phyloP scores from a whole-genome alignment of 257 asterid species.

The Ocimum tenuiflorum region DNA sequence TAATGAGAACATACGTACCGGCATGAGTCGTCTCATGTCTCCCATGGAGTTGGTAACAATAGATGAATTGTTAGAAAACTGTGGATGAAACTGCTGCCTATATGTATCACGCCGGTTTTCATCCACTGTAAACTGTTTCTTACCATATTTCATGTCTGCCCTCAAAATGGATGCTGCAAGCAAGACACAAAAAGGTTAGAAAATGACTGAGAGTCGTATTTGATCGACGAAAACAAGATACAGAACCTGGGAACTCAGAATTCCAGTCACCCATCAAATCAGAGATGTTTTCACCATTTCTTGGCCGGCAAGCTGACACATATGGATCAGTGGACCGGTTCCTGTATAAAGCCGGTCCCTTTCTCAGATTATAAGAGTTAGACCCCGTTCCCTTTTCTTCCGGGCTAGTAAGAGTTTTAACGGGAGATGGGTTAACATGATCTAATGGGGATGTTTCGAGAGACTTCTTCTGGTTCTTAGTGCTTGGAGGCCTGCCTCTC shows the following conservation, averaged over 20 bases:
- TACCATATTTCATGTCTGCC: constrained; percentile 94
- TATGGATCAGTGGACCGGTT: constrained; percentile 46
- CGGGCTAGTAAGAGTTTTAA: constrained; percentile 45
- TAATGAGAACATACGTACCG: constrained; percentile 37
- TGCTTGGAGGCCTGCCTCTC: constrained; percentile 92
- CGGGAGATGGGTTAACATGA: constrained; percentile 52
- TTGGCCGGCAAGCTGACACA: constrained; percentile 42
- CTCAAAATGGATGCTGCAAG: constrained; percentile 69
- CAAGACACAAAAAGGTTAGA: not conserved
- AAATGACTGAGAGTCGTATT: not conserved
- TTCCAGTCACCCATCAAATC: constrained; percentile 83
- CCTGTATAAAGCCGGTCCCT: constrained; percentile 41
- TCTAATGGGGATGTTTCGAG: constrained; percentile 49
- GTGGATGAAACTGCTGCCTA: constrained; percentile 43
- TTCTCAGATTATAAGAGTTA: constrained; percentile 72
- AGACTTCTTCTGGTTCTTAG: constrained; percentile 58
- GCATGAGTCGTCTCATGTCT: constrained; percentile 47
- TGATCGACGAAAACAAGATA: not conserved
- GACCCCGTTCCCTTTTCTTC: constrained; percentile 62
- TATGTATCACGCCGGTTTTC: constrained; percentile 87
- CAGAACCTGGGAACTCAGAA: constrained; percentile 83
- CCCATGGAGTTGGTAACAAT: constrained; percentile 36
- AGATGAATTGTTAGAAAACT: constrained; percentile 34
- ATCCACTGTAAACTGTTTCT: constrained; percentile 61
- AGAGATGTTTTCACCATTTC: constrained; percentile 59